Percentiles rank a stretch among this genome's conserved stretches.
Evolutionary conservation across 768 basidiomycete genomes (phyloP).

Genomic region (Pulveroboletus sp.): DNA sequence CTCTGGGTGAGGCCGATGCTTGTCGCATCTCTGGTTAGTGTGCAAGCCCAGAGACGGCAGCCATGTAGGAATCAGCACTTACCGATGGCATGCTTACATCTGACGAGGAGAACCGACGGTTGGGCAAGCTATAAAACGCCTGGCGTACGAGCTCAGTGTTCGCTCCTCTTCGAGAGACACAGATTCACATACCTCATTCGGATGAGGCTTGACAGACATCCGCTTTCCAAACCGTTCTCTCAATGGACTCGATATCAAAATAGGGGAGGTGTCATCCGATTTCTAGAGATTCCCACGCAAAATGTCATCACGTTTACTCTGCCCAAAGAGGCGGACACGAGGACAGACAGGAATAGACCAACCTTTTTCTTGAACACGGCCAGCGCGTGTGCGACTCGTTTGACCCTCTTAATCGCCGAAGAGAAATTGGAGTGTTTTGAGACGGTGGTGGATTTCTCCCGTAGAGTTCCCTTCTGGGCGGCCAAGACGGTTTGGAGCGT

Average conservation of each 20-base stretch:
- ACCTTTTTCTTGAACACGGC: conserved; percentile 27
- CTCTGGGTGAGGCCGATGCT: background rate
- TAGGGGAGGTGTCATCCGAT: conserved; percentile 23
- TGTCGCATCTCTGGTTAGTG: background rate
- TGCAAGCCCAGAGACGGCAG: background rate
- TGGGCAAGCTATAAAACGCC: conserved; percentile 29
- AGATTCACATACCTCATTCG: conserved; percentile 25
- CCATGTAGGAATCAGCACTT: background rate
- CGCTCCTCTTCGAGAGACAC: too few relatives aligned
- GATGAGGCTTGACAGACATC: conserved; percentile 21
- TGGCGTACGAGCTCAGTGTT: background rate
- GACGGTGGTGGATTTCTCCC: conserved; percentile 6
- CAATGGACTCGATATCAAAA: conserved; percentile 24
- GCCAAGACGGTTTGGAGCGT: conserved; percentile 4
- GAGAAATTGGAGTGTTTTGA: conserved; percentile 15
- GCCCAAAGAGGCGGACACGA: background rate
- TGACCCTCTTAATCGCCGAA: conserved; percentile 23
- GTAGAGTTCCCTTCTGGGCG: background rate
- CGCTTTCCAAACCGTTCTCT: conserved; percentile 30
- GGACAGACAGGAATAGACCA: background rate
- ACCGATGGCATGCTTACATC: conserved; percentile 17
- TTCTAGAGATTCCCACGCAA: conserved; percentile 11
- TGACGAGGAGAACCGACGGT: conserved; percentile 29
- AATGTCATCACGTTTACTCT: conserved; percentile 1
- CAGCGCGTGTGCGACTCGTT: conserved; percentile 16